A percentile compares a stretch with the other conserved stretches of the same genome.
These are phyloP conservation scores for Rhexocercosporidium sp. DNA, from an alignment of 2,329 filamentous ascomycete genomes.

Conservation along the genomic window DNA sequence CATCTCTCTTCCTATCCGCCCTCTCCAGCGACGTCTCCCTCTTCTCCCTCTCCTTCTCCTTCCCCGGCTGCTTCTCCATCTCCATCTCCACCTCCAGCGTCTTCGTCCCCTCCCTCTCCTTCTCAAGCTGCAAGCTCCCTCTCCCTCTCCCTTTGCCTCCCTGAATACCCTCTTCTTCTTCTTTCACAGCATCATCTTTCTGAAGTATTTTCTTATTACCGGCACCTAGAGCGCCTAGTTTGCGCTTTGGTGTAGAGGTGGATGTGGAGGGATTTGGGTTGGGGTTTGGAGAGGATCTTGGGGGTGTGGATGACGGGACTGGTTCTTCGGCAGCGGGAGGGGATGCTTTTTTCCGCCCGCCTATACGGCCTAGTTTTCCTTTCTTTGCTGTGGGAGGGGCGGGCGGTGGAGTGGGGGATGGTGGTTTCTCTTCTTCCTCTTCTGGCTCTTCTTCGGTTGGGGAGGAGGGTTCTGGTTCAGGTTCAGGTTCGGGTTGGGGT, in stretches of 20 bases:
- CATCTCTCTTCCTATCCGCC: slow-evolving; percentile 39
- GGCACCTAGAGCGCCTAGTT: slow-evolving; percentile 5
- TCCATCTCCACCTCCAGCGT: slow-evolving; percentile 18
- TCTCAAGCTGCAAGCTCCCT: slow-evolving; percentile 9
- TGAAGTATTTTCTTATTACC: not conserved
- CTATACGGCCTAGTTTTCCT: slow-evolving; percentile 36
- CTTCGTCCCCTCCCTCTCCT: slow-evolving; percentile 22
- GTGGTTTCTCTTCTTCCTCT: not conserved
- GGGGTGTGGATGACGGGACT: not conserved
- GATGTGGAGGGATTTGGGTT: not conserved
- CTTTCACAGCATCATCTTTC: slow-evolving; percentile 4
- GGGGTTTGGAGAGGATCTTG: not conserved
- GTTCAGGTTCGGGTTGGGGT: slow-evolving; percentile 14
- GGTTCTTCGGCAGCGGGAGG: not conserved
- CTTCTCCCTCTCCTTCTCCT: slow-evolving; percentile 19
- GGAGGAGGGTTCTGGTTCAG: slow-evolving; percentile 8
- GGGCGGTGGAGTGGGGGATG: slow-evolving; percentile 1
- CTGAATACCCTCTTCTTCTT: not conserved
- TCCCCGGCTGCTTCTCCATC: no score
- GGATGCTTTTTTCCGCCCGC: slow-evolving; percentile 33
- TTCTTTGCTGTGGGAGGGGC: slow-evolving; percentile 24
- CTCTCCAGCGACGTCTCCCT: slow-evolving; percentile 41
- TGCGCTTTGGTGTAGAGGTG: slow-evolving; percentile 7
- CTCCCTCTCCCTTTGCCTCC: slow-evolving; percentile 15
- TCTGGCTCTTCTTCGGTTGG: not conserved